Conservation (phyloP, 768 basidiomycete genomes). For the Gymnopilus dilepis region DNA sequence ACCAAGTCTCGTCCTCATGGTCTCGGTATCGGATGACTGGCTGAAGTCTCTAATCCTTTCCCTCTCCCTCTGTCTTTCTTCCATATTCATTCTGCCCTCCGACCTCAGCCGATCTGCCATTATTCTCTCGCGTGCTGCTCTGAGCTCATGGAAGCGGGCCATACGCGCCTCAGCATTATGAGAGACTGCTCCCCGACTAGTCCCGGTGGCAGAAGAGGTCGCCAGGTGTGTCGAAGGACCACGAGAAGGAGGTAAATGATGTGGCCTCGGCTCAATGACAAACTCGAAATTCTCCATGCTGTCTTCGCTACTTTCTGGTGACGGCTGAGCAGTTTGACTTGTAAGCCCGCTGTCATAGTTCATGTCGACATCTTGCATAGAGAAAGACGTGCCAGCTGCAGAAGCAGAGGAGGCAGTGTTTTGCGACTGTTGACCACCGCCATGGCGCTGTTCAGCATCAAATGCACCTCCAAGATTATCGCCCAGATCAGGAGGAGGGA, state of each 20-base stretch:
- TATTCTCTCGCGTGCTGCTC: not conserved
- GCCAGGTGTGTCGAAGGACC: not conserved
- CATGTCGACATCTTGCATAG: not conserved
- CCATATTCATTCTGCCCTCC: not conserved
- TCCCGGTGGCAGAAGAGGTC: not conserved
- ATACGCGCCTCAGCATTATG: too few species aligned
- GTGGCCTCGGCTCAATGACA: not conserved
- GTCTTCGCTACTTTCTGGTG: not conserved
- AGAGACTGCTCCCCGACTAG: too few species aligned
- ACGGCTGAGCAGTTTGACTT: not conserved
- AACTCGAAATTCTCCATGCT: conserved; percentile 1
- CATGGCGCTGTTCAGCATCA: not conserved
- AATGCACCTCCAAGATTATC: conserved; percentile 28
- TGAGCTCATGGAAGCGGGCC: too few species aligned
- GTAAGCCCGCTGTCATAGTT: not conserved
- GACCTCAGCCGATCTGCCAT: not conserved
- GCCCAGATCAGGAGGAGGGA: conserved; percentile 24
- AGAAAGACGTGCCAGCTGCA: not conserved
- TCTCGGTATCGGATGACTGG: not conserved
- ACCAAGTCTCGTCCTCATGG: not conserved
- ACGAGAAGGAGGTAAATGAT: not conserved
- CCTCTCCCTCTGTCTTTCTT: conserved; percentile 1
- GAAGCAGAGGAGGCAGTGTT: not conserved
- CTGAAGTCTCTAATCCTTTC: not conserved
- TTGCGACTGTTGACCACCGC: not conserved